phyloP scores from a whole-genome alignment of 2,329 filamentous ascomycete species.

The Purpureocillium takamizusanense region DNA sequence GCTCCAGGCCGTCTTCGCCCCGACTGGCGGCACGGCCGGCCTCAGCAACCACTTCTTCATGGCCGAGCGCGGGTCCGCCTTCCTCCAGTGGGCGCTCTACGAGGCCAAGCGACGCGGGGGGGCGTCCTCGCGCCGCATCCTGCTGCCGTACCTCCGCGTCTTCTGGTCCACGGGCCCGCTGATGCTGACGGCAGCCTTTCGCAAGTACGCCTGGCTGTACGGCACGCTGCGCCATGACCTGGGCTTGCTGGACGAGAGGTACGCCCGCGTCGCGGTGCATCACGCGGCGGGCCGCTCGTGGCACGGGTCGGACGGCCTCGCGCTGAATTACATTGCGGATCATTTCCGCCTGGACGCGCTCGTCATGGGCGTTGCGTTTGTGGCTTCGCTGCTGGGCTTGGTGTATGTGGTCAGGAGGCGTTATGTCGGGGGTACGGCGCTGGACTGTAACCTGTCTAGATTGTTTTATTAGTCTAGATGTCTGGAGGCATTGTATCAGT shows the following conservation, averaged over 20 bases:
- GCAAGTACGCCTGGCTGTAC: conserved; percentile 9
- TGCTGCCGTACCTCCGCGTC: conserved; percentile 13
- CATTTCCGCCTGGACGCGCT: background rate
- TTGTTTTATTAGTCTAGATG: too few species aligned
- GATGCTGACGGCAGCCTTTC: conserved; percentile 13
- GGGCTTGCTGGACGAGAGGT: conserved; percentile 8
- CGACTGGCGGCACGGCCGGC: conserved; percentile 6
- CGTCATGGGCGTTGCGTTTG: background rate
- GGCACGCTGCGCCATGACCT: conserved; percentile 4
- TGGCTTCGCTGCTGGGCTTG: background rate
- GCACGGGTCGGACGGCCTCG: conserved; percentile 12
- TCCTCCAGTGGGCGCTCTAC: conserved; percentile 11
- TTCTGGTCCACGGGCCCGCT: conserved; percentile 16
- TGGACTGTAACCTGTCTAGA: too few species aligned
- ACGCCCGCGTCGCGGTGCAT: conserved; percentile 3
- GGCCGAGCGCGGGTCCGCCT: conserved; percentile 8
- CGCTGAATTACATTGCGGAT: conserved; percentile 12
- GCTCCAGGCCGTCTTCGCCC: conserved; percentile 8
- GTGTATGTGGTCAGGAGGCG: background rate
- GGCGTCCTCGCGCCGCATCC: conserved; percentile 4
- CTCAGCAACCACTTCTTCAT: conserved; percentile 18
- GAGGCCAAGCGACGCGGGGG: conserved; percentile 12
- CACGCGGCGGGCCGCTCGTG: conserved; percentile 14
- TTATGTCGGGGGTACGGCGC: too few species aligned
- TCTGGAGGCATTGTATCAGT: too few species aligned